Percentiles rank a stretch among this genome's conserved stretches.
phyloP scores from a whole-genome alignment of 2,329 filamentous ascomycete species.

The Neonectria faginata region DNA sequence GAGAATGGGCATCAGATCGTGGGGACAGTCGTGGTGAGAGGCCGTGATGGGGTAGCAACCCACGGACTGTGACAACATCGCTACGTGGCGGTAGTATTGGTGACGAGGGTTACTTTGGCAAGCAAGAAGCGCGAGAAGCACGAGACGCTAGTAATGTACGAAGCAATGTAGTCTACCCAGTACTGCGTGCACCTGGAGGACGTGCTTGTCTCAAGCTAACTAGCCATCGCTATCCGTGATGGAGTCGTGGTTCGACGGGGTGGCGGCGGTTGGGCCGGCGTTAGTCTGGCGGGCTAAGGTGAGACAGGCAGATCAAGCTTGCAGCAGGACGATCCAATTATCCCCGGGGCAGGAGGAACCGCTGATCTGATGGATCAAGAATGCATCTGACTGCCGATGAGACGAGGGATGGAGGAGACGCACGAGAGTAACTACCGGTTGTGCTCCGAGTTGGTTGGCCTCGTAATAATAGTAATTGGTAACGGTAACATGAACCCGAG shows the following conservation, averaged over 20 bases:
- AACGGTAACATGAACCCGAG: background rate
- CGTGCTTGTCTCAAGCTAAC: background rate
- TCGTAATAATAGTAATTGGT: too few species aligned
- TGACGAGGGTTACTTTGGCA: background rate
- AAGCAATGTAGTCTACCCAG: background rate
- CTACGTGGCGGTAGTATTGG: slow-evolving; percentile 24
- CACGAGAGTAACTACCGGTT: slow-evolving; percentile 1
- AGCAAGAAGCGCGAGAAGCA: background rate
- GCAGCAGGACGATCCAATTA: slow-evolving; percentile 16
- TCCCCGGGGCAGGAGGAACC: background rate
- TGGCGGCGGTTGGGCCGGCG: slow-evolving; percentile 16
- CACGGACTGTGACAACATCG: slow-evolving; percentile 5
- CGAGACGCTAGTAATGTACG: slow-evolving; percentile 17
- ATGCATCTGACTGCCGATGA: background rate
- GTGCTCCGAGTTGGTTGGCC: too few species aligned
- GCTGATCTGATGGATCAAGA: slow-evolving; percentile 2
- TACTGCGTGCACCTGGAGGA: slow-evolving; percentile 8
- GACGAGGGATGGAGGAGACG: background rate
- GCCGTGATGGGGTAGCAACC: slow-evolving; percentile 8
- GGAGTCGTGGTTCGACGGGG: slow-evolving; percentile 8
- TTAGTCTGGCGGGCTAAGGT: slow-evolving; percentile 20
- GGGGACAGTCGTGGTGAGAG: slow-evolving; percentile 8
- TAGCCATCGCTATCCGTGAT: slow-evolving; percentile 10
- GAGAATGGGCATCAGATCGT: background rate
- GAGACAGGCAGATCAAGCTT: slow-evolving; percentile 36